Evolutionary conservation across 2,329 filamentous ascomycete species (phyloP).

Genomic region (Sporothrix euskadiensis): DNA sequence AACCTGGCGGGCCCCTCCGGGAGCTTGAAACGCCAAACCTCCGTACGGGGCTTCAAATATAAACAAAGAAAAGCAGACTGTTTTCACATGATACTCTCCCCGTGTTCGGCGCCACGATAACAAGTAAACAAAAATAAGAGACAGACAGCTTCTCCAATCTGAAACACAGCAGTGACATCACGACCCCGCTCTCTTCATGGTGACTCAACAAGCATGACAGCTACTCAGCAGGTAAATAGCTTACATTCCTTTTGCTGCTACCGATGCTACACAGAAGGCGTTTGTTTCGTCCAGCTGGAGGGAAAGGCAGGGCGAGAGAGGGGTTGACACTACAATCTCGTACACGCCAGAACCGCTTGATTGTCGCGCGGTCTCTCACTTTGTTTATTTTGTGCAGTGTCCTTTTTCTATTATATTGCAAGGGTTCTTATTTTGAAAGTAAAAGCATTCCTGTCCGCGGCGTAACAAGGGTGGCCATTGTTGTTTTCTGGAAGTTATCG

Average conservation of each 20-base stretch:
- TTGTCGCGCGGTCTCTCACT: slow-evolving; percentile 11
- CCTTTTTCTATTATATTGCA: neutral
- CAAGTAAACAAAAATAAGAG: neutral
- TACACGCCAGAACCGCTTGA: slow-evolving; percentile 22
- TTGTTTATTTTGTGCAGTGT: slow-evolving; percentile 14
- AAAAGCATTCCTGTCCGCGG: neutral
- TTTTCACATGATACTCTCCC: neutral
- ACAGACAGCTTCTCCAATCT: neutral
- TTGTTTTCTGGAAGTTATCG: neutral
- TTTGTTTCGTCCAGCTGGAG: slow-evolving; percentile 6
- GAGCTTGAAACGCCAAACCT: neutral
- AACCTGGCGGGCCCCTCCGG: neutral
- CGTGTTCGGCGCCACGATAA: slow-evolving; percentile 12
- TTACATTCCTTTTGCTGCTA: neutral
- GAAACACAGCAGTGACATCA: slow-evolving; percentile 16
- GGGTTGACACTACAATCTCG: neutral
- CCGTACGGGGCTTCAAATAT: neutral
- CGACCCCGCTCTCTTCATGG: neutral
- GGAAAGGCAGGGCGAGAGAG: neutral
- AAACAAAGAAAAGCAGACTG: neutral
- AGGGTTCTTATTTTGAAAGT: no score
- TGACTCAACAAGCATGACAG: neutral
- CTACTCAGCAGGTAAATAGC: neutral
- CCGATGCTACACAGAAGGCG: neutral
- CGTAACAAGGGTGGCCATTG: neutral